Conservation (phyloP, 2,329 filamentous ascomycete genomes). For the Penicillium sclerotiorum region DNA sequence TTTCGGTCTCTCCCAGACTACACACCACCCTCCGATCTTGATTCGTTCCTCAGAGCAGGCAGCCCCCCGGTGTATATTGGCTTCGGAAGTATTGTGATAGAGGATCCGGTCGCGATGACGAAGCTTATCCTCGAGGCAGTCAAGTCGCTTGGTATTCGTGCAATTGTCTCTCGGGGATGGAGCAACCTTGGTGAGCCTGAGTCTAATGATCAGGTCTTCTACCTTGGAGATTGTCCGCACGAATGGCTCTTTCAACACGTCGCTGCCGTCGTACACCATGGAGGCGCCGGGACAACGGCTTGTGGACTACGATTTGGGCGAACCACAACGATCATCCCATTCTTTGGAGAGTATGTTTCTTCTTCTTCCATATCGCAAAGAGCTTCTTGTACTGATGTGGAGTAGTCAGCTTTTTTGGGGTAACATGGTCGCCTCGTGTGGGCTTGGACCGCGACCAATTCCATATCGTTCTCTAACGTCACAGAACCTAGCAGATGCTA, state of each 20-base stretch:
- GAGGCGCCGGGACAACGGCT: constrained; percentile 62
- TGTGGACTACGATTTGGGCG: constrained; percentile 54
- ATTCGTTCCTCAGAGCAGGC: constrained; percentile 49
- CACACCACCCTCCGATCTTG: constrained; percentile 43
- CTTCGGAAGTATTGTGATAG: constrained; percentile 60
- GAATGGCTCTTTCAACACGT: constrained; percentile 63
- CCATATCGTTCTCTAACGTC: constrained; percentile 48
- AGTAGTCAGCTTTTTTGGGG: constrained; percentile 56
- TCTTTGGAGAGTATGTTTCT: constrained; percentile 53
- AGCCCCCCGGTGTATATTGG: constrained; percentile 59
- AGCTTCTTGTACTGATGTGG: background rate
- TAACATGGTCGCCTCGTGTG: constrained; percentile 51
- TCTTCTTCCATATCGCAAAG: background rate
- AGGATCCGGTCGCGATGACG: constrained; percentile 50
- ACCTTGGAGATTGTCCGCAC: constrained; percentile 60
- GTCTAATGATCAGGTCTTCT: constrained; percentile 48
- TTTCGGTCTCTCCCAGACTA: constrained; percentile 44
- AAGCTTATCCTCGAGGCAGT: constrained; percentile 52
- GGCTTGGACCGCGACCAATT: constrained; percentile 53
- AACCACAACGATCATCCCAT: constrained; percentile 60
- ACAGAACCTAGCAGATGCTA: constrained; percentile 49
- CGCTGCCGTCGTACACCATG: constrained; percentile 60
- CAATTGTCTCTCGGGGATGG: constrained; percentile 60
- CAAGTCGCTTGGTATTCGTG: constrained; percentile 51
- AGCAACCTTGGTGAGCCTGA: constrained; percentile 47